Evolutionary conservation across 257 asterid species (phyloP), one percentile per base, ranked within the genome.

Genomic region (Echites panduratus): DNA sequence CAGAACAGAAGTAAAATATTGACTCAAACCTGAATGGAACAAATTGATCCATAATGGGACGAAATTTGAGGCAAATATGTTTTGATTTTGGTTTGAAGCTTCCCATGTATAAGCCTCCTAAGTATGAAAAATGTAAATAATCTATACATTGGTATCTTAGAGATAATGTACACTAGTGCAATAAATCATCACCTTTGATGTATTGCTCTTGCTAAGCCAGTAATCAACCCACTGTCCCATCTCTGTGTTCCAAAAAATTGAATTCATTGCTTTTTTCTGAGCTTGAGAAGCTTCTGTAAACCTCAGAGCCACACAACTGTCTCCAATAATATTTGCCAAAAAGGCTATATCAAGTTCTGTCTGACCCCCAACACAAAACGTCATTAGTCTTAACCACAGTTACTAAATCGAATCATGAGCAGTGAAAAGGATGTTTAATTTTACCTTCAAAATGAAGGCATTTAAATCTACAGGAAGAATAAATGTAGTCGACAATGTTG

Each of bases 181-280:
- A 29, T 41, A 38, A 26, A 27, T 48, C 17, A 71, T 73, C 70
- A 85, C 94, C 82, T 90, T 67, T 10, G 80, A 71, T 29, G 75
- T 72, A 41, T 70, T 63, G 64, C 78, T 72, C 59, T 77, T 73
- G 43, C 19, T 56, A 67, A 95, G 78, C 97, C 97, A 90, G 86
- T 90, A 92, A 84, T 95, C 99, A 41, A 86, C 82, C 99, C 99
- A 95, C 40, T 95, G 99, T 22, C 87, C 80, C 86, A 70, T 87
- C 73, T 89, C 92, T 1, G 71, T 5, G 7, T 87, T 89, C 99
- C 99, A 95, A 17, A 90, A 68, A 49, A 92, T 68, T 68, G 96
- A 82, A 71, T 85, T 70, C 50, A 95, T 87, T 11, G 99, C 92
- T 76, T 70, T 84, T 64, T 87, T 79, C 70, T 96, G 79, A 56